Conservation (phyloP, 306 rosid genomes). For the Prunus fruticosa region DNA sequence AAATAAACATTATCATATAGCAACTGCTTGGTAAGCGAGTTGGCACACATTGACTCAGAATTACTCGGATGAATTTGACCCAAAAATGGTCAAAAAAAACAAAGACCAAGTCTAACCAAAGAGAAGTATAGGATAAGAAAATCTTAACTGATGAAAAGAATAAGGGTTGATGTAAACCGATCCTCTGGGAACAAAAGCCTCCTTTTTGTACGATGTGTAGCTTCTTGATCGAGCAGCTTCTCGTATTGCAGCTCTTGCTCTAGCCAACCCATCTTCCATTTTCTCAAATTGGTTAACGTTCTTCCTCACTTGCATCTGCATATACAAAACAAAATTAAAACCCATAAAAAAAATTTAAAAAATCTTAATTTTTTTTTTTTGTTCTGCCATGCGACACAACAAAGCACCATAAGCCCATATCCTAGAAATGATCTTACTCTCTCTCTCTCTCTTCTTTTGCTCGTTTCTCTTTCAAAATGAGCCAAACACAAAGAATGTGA, state of each 20-base stretch:
- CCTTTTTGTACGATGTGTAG: constrained; percentile 21
- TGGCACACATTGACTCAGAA: background rate
- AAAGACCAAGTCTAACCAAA: background rate
- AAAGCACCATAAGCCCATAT: background rate
- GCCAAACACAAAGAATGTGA: background rate
- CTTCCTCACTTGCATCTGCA: constrained; percentile 10
- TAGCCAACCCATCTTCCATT: constrained; percentile 39
- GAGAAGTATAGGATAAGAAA: background rate
- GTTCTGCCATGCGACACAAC: background rate
- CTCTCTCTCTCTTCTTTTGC: too few relatives aligned
- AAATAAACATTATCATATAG: background rate
- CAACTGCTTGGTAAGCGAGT: background rate
- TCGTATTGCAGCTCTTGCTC: constrained; percentile 42
- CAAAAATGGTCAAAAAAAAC: background rate
- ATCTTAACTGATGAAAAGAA: constrained; percentile 55
- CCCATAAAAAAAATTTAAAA: background rate
- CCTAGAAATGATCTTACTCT: background rate
- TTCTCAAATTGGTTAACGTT: background rate
- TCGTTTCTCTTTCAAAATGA: too few relatives aligned
- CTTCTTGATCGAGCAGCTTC: constrained; percentile 35
- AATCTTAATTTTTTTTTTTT: background rate
- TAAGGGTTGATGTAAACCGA: constrained; percentile 44
- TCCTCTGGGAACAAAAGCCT: constrained; percentile 39
- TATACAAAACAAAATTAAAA: background rate
- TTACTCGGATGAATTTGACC: background rate